Base-by-base conservation (phyloP, 1,139 yeast species). In the Geotrichum europaeum region DNA sequence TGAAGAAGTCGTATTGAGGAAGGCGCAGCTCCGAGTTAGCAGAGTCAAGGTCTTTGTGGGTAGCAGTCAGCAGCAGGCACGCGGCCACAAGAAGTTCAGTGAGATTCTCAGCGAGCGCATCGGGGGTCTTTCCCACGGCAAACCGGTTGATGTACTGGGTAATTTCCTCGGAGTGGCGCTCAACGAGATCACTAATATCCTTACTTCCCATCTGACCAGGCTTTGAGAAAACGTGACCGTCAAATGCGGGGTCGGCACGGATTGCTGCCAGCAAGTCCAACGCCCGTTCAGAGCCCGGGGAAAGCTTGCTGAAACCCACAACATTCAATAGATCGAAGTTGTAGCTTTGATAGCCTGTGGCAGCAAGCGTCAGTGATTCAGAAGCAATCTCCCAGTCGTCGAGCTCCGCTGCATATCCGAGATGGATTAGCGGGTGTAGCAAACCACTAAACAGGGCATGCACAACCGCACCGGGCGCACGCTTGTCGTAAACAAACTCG, bases 381-480 rank as follows among this genome's bases (percentile, higher is more conserved):
- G 68, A 62, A 0, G 74, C 76, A 13, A 74, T 57, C 25, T 66
- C 66, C 24, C 70, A 65, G 53, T 68, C 69, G 53, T 73, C 71
- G 13, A 68, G 52, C 55, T 74, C 76, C 36, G 66, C 63, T 1
- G 76, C 76, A 56, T 72, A 74, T 25, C 73, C 75, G 45, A 73
- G 59, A 55, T 73, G 76, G 54, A 73, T 73, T 60, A 74, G 51
- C 1, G 75, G 73, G 59, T 73, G 76, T 5, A 66, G 59, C 55
- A 69, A 53, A 0, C 74, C 75, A 7, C 70, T 68, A 20, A 65
- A 60, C 20, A 72, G 51, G 6, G 69, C 71, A 5, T 64, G 59
- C 15, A 67, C 60, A 55, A 73, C 32, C 13, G 51, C 15, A 18
- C 49, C 32, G 4, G 59, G 58, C 12, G 65, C 51, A 22, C 64